Conservation (phyloP, 306 rosid genomes). For the Acacia acuminata region DNA sequence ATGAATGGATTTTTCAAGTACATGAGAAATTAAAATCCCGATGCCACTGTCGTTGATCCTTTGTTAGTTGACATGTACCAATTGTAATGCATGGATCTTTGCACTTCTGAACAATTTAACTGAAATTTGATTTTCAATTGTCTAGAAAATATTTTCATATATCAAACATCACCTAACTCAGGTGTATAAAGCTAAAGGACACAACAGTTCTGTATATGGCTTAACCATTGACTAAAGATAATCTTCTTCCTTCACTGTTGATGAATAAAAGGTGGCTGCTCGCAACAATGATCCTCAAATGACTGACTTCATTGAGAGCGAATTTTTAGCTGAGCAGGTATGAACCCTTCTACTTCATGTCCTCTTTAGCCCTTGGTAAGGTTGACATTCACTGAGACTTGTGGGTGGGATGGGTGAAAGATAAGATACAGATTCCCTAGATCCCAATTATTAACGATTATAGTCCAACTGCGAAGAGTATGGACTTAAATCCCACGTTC, state of each 20-base stretch:
- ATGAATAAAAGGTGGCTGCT: conserved; percentile 47
- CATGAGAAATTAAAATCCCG: background rate
- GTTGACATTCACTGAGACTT: background rate
- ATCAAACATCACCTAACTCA: background rate
- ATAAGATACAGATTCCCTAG: background rate
- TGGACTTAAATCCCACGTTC: background rate
- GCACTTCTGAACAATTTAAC: background rate
- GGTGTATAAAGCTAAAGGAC: conserved; percentile 5
- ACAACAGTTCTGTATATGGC: background rate
- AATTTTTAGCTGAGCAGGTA: conserved; percentile 54
- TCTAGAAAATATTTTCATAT: background rate
- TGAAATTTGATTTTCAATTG: background rate
- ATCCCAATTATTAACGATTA: background rate
- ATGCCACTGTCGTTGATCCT: background rate
- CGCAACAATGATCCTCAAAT: conserved; percentile 52
- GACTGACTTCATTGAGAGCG: conserved; percentile 49
- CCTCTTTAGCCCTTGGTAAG: background rate
- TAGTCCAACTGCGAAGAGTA: background rate
- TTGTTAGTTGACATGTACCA: background rate
- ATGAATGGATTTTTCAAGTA: background rate
- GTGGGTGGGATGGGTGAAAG: background rate
- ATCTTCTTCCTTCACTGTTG: background rate
- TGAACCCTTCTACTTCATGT: conserved; percentile 5
- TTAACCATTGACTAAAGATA: background rate
- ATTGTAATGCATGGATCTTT: background rate